Evolutionary conservation across 768 basidiomycete species (phyloP), one percentile per base, ranked within the genome.

Genomic region (Suillus tomentosus): DNA sequence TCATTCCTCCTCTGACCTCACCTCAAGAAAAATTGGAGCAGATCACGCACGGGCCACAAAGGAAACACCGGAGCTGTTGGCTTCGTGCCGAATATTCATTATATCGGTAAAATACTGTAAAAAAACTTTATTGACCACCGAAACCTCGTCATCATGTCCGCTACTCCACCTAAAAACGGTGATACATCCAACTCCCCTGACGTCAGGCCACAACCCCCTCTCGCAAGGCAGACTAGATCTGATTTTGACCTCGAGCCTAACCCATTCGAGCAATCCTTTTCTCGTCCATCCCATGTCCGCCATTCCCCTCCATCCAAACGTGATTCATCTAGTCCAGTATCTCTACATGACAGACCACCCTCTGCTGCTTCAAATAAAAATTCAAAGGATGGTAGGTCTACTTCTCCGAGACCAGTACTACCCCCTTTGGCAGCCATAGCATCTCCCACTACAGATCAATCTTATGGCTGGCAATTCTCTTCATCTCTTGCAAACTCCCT

Each of bases 261-360:
- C 73, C 95, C 95, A 0, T 97, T 97, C 72, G 96, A 99, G 73
- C 92, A 95, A 77, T 95, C 93, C 61, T 99, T 99, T 75, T 88
- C 90, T 42, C 71, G 82, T 37, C 82, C 83, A 36, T 82, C 84
- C 24, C 85, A 86, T 65, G 79, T 85, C 65, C 80, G 83, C 69
- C 80, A 80, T 61, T 71, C 78, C 8, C 76, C 76, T 43, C 72
- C 74, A 24, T 68, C 75, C 58, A 76, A 73, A 57, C 71, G 76
- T 55, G 73, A 76, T 55, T 74, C 76, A 2, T 71, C 71, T 56
- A 73, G 76, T 36, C 69, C 68, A 6, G 71, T 62, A n/a, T 75
- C 75, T 67, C 80, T 9, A 81, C 65, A 71, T 8, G 74, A 77
- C 63, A 73, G 76, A 68, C 74, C 76, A 45, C 65, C 68, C 54